Evolutionary conservation across 1,139 yeast species (phyloP).

Genomic region (Debaryomyces subglobosus): DNA sequence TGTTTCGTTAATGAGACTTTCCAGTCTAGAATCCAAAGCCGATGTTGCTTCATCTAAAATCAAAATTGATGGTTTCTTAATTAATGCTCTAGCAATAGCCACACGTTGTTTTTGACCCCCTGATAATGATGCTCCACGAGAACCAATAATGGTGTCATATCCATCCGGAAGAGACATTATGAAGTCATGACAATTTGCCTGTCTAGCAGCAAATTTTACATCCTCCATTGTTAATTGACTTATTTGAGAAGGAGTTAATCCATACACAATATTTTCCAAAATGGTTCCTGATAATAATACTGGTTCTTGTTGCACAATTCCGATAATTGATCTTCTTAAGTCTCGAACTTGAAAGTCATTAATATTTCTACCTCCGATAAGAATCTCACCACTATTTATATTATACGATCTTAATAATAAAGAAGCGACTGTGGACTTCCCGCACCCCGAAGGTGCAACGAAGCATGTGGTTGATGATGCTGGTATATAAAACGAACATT

Average conservation of each 20-base stretch:
- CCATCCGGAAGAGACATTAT: conserved; percentile 53
- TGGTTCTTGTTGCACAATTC: conserved; percentile 91
- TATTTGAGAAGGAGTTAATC: conserved; percentile 60
- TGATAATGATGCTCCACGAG: conserved; percentile 61
- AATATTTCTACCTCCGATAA: conserved; percentile 69
- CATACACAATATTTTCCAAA: conserved; percentile 78
- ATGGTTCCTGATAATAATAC: conserved; percentile 77
- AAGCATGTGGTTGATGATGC: conserved; percentile 84
- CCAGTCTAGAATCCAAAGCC: conserved; percentile 76
- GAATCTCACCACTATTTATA: conserved; percentile 56
- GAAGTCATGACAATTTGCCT: conserved; percentile 61
- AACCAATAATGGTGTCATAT: conserved; percentile 55
- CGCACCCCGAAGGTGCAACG: conserved; percentile 92
- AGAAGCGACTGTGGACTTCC: conserved; percentile 83
- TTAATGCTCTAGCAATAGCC: conserved; percentile 82
- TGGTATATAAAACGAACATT: conserved; percentile 60
- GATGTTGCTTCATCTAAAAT: conserved; percentile 80
- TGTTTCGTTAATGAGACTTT: conserved; percentile 64
- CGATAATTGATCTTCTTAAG: conserved; percentile 67
- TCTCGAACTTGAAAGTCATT: conserved; percentile 68
- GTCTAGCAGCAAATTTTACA: conserved; percentile 44
- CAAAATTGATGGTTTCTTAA: conserved; percentile 63
- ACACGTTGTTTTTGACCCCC: conserved; percentile 94
- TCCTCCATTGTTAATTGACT: conserved; percentile 42
- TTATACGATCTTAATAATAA: conserved; percentile 72